A percentile compares a stretch with the other conserved stretches of the same genome.
phyloP scores from a whole-genome alignment of 108 stramenopile species.

The Nitzschia inconspicua region DNA sequence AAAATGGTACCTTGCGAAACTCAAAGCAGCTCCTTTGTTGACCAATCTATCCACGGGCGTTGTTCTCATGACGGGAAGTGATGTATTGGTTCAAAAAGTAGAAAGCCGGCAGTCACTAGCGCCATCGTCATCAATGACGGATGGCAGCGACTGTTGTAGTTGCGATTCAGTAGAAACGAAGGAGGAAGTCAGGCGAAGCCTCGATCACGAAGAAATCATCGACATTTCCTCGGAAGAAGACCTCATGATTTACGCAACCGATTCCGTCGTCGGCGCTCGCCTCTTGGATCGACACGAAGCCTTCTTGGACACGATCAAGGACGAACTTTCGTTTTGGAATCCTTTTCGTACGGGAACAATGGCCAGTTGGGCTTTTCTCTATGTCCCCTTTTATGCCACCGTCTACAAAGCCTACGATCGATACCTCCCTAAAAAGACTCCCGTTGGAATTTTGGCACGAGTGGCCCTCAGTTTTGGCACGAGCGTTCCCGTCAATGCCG shows the following conservation, averaged over 20 bases:
- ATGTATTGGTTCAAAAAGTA: slow-evolving; percentile 29
- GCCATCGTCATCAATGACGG: not conserved
- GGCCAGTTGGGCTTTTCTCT: slow-evolving; percentile 26
- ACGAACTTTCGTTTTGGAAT: slow-evolving; percentile 17
- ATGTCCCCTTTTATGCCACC: slow-evolving; percentile 25
- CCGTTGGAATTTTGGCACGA: slow-evolving; percentile 11
- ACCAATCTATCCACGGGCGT: slow-evolving; percentile 30
- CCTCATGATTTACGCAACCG: no score
- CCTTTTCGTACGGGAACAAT: slow-evolving; percentile 31
- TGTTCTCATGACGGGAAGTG: slow-evolving; percentile 31
- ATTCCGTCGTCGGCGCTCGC: not conserved
- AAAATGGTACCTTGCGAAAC: slow-evolving; percentile 30
- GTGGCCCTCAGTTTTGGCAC: slow-evolving; percentile 8
- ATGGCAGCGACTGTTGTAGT: not conserved
- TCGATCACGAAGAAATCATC: no score
- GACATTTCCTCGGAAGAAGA: no score
- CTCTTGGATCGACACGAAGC: not conserved
- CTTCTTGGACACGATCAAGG: not conserved
- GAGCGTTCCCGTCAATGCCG: slow-evolving; percentile 32
- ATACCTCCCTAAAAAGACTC: slow-evolving; percentile 17
- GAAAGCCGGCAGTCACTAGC: slow-evolving; percentile 3
- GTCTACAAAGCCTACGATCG: slow-evolving; percentile 25
- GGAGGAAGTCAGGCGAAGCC: not conserved
- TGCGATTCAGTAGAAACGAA: not conserved
- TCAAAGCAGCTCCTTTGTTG: slow-evolving; percentile 12